Base-by-base conservation (phyloP, 768 basidiomycete species). In the Lactifluus hygrophoroides region DNA sequence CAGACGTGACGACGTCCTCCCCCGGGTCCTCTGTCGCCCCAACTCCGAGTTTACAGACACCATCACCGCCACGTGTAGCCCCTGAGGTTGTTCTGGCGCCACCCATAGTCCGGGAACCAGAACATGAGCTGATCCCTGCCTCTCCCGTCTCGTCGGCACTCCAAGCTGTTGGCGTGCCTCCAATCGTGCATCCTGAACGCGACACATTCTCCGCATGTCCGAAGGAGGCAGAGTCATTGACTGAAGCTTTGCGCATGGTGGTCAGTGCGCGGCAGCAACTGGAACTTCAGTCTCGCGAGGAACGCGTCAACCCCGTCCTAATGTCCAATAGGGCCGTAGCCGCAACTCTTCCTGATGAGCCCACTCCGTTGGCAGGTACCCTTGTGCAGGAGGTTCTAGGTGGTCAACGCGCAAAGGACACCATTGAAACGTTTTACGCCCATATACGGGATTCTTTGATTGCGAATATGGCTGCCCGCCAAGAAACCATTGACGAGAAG, bases 301-400 rank as follows among this genome's bases (percentile, higher is more conserved):
- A 86, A 64, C 79, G 81, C 21, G 75, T 86, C 10, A 75, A 77
- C 25, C 86, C 86, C 1, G 75, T 90, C 21, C 72, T 91, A 14
- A 69, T 77, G 63, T 77, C 81, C 30, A 90, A 90, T 67, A 73
- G 73, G 60, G 70, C 77, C 9, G 71, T 81, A 48, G 72, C 76
- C 4, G 69, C 69, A 10, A 45, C 68, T 25, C 64, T 67, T 42
- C 73, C 76, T 45, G 76, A 76, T 46, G 69, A 17, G n/a, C 23
- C 75, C 2, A 70, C 69, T 13, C 46, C 69, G 25, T 64, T 67
- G 30, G 74, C 76, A 45, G 76, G 76, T 48, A 68, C 70, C 14
- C 67, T 84, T 25, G 70, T 85, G 7, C 72, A 76, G 51, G 81
- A 83, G 38, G 69, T 83, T 51, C 69, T 73, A 37, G 65, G 69